Evolutionary conservation across 192 early-diverging fungal species (phyloP).

Genomic region (Borealophlyctis nickersoniae): DNA sequence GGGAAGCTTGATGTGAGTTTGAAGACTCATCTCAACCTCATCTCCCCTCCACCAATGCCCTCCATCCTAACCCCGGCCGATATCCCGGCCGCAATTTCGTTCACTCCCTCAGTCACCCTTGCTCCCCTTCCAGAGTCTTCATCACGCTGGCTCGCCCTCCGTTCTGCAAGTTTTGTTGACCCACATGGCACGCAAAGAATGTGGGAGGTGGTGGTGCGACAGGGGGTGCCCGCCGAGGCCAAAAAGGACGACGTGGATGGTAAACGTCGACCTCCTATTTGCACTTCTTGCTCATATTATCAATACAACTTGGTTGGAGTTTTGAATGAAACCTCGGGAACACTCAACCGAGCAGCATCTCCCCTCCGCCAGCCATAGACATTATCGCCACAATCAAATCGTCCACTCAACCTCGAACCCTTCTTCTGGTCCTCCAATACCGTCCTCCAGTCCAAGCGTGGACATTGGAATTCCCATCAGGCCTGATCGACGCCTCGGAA

Average conservation of each 20-base stretch:
- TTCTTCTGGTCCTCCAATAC: constrained; percentile 29
- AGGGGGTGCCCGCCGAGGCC: not conserved
- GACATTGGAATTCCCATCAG: constrained; percentile 32
- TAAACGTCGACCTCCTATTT: not conserved
- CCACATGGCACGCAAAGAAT: not conserved
- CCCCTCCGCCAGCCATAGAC: constrained; percentile 16
- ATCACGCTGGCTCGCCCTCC: constrained; percentile 63
- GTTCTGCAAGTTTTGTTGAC: constrained; percentile 1
- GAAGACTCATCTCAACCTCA: too few species aligned
- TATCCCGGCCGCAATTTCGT: constrained; percentile 52
- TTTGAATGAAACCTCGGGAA: not conserved
- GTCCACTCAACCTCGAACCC: not conserved
- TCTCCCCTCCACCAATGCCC: constrained; percentile 74
- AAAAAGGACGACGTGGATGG: not conserved
- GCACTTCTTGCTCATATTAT: not conserved
- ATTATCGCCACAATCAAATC: constrained; percentile 13
- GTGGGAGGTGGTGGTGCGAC: not conserved
- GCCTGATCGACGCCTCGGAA: constrained; percentile 19
- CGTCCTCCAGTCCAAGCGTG: constrained; percentile 19
- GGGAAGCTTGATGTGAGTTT: too few species aligned
- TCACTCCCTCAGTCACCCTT: not conserved
- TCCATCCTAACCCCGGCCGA: constrained; percentile 80
- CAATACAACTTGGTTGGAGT: too few species aligned
- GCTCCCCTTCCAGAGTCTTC: not conserved
- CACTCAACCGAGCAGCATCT: not conserved